Evolutionary conservation across 2,329 filamentous ascomycete species (phyloP).

Genomic region (Fusarium verticillioides): DNA sequence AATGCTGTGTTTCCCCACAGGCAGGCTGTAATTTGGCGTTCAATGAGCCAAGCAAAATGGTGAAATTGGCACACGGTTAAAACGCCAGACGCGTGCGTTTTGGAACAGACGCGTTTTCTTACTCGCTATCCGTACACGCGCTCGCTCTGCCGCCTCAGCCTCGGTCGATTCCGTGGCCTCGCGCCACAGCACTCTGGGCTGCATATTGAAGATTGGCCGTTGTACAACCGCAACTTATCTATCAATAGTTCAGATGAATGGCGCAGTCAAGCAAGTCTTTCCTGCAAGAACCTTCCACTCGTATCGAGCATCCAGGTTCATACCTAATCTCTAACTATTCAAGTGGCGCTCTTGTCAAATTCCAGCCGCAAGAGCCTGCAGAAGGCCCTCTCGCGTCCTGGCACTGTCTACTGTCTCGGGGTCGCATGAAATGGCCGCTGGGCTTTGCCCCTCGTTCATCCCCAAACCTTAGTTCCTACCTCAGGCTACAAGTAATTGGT

Average conservation of each 20-base stretch:
- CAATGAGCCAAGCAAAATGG: slow-evolving; percentile 27
- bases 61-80: slow-evolving; percentile 4
- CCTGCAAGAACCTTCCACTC: not conserved
- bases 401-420: slow-evolving; percentile 33
- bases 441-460: slow-evolving; percentile 36
- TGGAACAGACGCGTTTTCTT: slow-evolving; percentile 22
- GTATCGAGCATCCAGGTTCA: not conserved
- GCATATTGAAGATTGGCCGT: not conserved
- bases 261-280: not conserved
- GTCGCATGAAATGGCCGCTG: slow-evolving; percentile 42
- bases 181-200: slow-evolving; percentile 15
- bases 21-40: slow-evolving; percentile 1
- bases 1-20: slow-evolving; percentile 8
- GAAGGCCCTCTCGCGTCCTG: slow-evolving; percentile 25
- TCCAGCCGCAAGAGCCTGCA: slow-evolving; percentile 11
- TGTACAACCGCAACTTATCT: slow-evolving; percentile 7
- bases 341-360: slow-evolving; percentile 27
- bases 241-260: slow-evolving; percentile 9
- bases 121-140: slow-evolving; percentile 8
- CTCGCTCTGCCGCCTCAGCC: slow-evolving; percentile 28
- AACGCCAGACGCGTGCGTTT: slow-evolving; percentile 23
- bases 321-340: slow-evolving; percentile 14
- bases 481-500: slow-evolving; percentile 18
- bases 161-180: slow-evolving; percentile 20
- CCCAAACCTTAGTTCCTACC: slow-evolving; percentile 27